phyloP scores from a whole-genome alignment of 1,139 yeast species.

The Candida mesenterica region DNA sequence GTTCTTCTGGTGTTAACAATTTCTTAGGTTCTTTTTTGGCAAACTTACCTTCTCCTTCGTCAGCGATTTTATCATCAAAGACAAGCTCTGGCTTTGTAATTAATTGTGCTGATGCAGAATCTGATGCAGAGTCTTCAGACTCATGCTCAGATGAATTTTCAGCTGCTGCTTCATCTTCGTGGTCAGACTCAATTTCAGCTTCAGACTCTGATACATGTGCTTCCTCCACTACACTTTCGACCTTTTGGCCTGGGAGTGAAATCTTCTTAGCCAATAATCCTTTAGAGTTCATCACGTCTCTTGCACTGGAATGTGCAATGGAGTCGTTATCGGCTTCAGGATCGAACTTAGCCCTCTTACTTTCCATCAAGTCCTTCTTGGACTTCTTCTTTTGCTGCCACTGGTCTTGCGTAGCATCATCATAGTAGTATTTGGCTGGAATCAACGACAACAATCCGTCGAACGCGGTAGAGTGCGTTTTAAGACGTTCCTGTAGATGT shows the following conservation, averaged over 20 bases:
- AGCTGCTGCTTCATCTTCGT: too few relatives aligned
- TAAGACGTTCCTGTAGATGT: slow-evolving; percentile 65
- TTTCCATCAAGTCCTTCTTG: slow-evolving; percentile 61
- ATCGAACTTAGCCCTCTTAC: slow-evolving; percentile 71
- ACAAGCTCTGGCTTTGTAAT: slow-evolving; percentile 45
- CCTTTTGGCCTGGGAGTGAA: slow-evolving; percentile 43
- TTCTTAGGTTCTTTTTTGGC: slow-evolving; percentile 20
- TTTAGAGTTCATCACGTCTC: slow-evolving; percentile 59
- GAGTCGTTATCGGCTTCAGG: slow-evolving; percentile 56
- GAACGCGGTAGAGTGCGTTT: slow-evolving; percentile 82
- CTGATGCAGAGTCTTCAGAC: slow-evolving; percentile 6
- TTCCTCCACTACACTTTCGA: slow-evolving; percentile 13
- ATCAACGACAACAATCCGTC: slow-evolving; percentile 87
- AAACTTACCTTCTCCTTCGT: slow-evolving; percentile 20
- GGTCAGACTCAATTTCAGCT: too few relatives aligned
- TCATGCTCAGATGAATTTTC: too few relatives aligned
- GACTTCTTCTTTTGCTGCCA: slow-evolving; percentile 84
- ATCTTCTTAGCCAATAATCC: slow-evolving; percentile 60
- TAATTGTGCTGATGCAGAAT: slow-evolving; percentile 8
- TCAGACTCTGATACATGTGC: slow-evolving; percentile 12
- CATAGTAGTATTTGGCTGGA: slow-evolving; percentile 90
- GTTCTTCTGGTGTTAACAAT: slow-evolving; percentile 44
- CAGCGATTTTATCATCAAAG: slow-evolving; percentile 81
- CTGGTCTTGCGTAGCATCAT: slow-evolving; percentile 75
- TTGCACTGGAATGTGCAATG: slow-evolving; percentile 51